Conservation (phyloP, 2,329 filamentous ascomycete genomes). For the Aureobasidium lini region DNA sequence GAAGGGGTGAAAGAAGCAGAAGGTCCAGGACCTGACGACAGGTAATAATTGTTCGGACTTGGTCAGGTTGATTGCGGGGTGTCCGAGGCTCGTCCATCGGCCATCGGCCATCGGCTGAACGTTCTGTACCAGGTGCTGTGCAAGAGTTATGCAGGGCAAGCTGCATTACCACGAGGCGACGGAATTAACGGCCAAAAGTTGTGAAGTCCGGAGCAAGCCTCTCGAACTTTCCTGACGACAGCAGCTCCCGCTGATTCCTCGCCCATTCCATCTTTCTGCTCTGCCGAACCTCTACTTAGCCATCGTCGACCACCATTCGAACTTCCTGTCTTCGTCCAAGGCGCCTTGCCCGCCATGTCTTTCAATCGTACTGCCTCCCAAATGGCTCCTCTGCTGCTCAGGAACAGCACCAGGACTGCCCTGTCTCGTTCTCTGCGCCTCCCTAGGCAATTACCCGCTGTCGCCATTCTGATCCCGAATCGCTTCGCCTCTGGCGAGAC, state of each 20-base stretch:
- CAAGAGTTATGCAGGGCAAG: neutral
- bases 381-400: conserved; percentile 41
- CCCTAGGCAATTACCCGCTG: conserved; percentile 46
- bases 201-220: neutral
- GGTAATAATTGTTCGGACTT: neutral
- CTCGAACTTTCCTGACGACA: conserved; percentile 1
- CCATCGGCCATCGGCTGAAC: neutral
- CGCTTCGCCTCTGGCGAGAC: conserved; percentile 50
- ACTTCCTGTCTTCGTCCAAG: neutral
- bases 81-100: neutral
- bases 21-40: neutral
- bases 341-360: conserved; percentile 34
- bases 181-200: neutral
- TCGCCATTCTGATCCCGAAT: conserved; percentile 50
- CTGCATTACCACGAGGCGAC: neutral
- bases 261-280: neutral
- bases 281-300: neutral
- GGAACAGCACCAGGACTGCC: conserved; percentile 36
- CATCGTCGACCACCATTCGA: conserved; percentile 3
- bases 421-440: conserved; percentile 35
- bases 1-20: neutral
- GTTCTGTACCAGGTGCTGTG: neutral
- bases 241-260: neutral
- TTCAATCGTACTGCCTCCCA: conserved; percentile 36
- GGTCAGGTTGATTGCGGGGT: neutral